Percentiles rank a stretch among this genome's conserved stretches.
Conservation (phyloP, 179 eudicot species). For the Nepenthes alata region DNA sequence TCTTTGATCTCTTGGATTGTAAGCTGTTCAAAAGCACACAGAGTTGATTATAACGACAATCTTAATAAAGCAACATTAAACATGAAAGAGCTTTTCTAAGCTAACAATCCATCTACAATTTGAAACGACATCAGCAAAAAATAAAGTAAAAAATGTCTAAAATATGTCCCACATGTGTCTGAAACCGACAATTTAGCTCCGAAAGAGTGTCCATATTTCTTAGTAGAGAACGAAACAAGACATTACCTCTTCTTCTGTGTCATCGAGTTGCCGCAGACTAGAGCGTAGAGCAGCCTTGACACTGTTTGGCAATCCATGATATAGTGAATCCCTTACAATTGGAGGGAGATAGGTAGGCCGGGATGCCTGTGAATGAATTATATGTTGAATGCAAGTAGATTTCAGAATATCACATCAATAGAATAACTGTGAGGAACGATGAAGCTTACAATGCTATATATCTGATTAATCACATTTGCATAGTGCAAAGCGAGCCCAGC, state of each 20-base stretch:
- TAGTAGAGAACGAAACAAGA: neutral
- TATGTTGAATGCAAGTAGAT: neutral
- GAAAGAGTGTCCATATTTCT: too few species aligned
- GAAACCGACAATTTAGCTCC: too few species aligned
- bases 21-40: conserved; percentile 30
- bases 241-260: conserved; percentile 42
- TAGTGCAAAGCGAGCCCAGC: conserved; percentile 96
- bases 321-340: conserved; percentile 69
- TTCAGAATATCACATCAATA: neutral
- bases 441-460: conserved; percentile 78
- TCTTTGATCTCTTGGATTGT: conserved; percentile 73
- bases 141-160: too few species aligned
- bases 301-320: conserved; percentile 63
- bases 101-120: too few species aligned
- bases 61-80: too few species aligned
- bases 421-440: neutral
- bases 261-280: conserved; percentile 34
- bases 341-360: conserved; percentile 85
- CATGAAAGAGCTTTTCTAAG: too few species aligned
- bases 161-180: too few species aligned
- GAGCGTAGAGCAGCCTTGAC: conserved; percentile 62
- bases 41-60: too few species aligned
- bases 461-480: conserved; percentile 78
- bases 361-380: conserved; percentile 43
- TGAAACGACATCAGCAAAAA: too few species aligned